Evolutionary conservation across 75 land plant genomes (phyloP).

Genomic region (Ceratopteris richardii): DNA sequence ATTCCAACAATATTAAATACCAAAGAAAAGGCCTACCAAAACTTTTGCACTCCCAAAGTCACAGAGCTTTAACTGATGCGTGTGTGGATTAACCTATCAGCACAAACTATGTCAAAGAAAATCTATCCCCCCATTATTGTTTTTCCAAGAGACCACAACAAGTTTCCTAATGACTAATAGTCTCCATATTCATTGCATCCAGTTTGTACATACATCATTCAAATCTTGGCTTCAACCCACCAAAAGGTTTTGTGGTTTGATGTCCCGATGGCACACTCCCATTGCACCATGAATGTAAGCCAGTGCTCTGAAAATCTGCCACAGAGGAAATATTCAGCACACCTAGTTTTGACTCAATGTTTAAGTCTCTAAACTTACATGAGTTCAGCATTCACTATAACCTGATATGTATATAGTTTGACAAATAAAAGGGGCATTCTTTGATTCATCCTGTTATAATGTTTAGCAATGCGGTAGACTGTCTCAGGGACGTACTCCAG

Average conservation of each 20-base stretch:
- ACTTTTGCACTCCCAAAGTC: slow-evolving; percentile 87
- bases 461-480: slow-evolving; percentile 63
- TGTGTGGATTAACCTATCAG: slow-evolving; percentile 75
- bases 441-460: slow-evolving; percentile 67
- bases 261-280: slow-evolving; percentile 81
- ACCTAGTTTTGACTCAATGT: not conserved
- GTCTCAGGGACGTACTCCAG: slow-evolving; percentile 85
- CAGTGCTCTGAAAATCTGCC: slow-evolving; percentile 66
- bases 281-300: slow-evolving; percentile 79
- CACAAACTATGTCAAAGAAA: not conserved
- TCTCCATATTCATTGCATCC: not conserved
- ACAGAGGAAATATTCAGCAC: too few species aligned
- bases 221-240: slow-evolving; percentile 20
- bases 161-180: too few species aligned
- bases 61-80: slow-evolving; percentile 75
- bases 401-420: slow-evolving; percentile 78
- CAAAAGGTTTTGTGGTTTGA: slow-evolving; percentile 78
- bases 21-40: slow-evolving; percentile 30
- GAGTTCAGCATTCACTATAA: too few species aligned
- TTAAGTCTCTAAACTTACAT: not conserved
- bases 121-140: not conserved
- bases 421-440: slow-evolving; percentile 76
- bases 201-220: slow-evolving; percentile 1
- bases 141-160: not conserved
- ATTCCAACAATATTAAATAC: not conserved